A percentile compares a stretch with the other conserved stretches of the same genome.
Conservation (phyloP, 495 filamentous ascomycete genomes). For the Xylaria nigripes region DNA sequence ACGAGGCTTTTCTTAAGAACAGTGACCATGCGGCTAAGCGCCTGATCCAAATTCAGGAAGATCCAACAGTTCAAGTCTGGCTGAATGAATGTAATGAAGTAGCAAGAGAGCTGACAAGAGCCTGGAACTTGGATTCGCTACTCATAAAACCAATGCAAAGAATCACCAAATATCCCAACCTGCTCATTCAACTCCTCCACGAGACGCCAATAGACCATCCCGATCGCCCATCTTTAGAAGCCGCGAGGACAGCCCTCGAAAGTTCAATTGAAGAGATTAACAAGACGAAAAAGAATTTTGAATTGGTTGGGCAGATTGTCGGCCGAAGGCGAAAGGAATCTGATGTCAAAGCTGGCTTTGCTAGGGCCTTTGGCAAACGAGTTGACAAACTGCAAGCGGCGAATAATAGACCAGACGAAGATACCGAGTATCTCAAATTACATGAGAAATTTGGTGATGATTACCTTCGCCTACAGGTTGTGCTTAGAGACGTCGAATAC, state of each 20-base stretch:
- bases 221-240: slow-evolving; percentile 59
- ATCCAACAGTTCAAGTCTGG: slow-evolving; percentile 76
- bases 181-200: slow-evolving; percentile 69
- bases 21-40: slow-evolving; percentile 76
- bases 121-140: slow-evolving; percentile 90
- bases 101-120: slow-evolving; percentile 78
- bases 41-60: slow-evolving; percentile 62
- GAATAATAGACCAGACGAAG: slow-evolving; percentile 65
- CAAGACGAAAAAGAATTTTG: slow-evolving; percentile 82
- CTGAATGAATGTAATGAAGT: slow-evolving; percentile 81
- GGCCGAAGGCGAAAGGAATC: slow-evolving; percentile 82
- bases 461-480: slow-evolving; percentile 80
- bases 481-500: slow-evolving; percentile 80
- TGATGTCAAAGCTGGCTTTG: slow-evolving; percentile 71
- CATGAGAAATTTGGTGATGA: slow-evolving; percentile 77
- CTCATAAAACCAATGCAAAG: slow-evolving; percentile 94
- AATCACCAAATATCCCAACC: slow-evolving; percentile 81
- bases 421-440: slow-evolving; percentile 66
- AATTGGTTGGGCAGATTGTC: slow-evolving; percentile 81
- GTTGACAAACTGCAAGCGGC: slow-evolving; percentile 60
- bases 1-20: slow-evolving; percentile 78
- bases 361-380: slow-evolving; percentile 78
- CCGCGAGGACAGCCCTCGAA: slow-evolving; percentile 55
- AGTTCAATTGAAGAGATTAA: slow-evolving; percentile 78
- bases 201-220: slow-evolving; percentile 75